A percentile compares a stretch with the other conserved stretches of the same genome.
phyloP scores from a whole-genome alignment of 306 rosid genomes.

The Ormosia semicastrata region DNA sequence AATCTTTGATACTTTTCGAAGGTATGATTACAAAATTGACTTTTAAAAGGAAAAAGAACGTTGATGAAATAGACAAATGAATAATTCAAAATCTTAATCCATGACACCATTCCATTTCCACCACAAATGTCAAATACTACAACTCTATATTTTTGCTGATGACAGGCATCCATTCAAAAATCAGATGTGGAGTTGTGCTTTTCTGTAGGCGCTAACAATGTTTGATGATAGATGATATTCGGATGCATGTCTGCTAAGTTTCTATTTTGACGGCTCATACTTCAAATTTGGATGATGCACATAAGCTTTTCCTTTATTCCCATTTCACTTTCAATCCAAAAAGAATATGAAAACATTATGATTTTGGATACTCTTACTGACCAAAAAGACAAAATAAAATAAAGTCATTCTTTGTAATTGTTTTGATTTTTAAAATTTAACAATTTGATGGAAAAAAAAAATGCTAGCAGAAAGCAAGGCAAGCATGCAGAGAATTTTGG shows the following conservation, averaged over 20 bases:
- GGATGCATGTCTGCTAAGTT: background rate
- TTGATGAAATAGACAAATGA: background rate
- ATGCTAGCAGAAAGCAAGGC: slow-evolving; percentile 7
- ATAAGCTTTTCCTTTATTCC: background rate
- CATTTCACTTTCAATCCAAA: background rate
- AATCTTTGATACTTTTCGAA: background rate
- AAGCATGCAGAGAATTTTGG: slow-evolving; percentile 20
- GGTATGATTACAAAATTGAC: background rate
- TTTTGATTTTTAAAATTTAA: background rate
- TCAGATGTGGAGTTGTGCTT: background rate
- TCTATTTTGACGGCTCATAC: background rate
- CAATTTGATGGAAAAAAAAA: background rate
- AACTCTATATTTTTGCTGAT: background rate
- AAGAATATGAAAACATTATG: background rate
- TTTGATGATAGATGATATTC: background rate
- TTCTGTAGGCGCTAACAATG: slow-evolving; percentile 1
- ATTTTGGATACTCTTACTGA: background rate
- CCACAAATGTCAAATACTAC: background rate
- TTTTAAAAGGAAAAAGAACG: background rate
- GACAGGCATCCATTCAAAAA: slow-evolving; percentile 2
- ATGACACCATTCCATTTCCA: background rate
- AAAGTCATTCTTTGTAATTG: background rate
- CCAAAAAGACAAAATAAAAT: background rate
- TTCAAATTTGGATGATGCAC: background rate
- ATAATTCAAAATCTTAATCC: background rate